Base-by-base conservation (phyloP, 1,284 basidiomycete genomes). In the Rhodotorula sp. region DNA sequence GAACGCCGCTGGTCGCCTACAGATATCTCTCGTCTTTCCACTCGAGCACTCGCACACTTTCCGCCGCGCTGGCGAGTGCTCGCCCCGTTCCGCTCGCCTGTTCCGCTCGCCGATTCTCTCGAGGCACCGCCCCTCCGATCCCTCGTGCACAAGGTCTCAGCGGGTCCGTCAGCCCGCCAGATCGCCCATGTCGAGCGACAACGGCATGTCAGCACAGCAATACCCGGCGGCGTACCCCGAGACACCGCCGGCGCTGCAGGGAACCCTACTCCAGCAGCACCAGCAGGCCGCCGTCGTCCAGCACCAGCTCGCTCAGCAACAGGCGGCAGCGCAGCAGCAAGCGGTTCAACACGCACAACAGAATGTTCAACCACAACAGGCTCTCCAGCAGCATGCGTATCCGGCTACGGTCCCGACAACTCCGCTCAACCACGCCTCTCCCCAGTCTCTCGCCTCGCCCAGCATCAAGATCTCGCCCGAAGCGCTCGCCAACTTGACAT, bases 381-480 rank as follows among this genome's bases (percentile, higher is more conserved):
- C 7, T 39, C 32, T 34, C 17, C 56, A 58, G 44, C 19, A 47
- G 19, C 56, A 58, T 30, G 29, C 49, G 39, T 58, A 66, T 29
- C 60, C 55, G 4, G 22, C 29, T 9, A 34, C 29, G 10, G n/a
- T 55, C 4, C 68, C 68, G 2, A 34, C 34, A 11, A 70, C 68
- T 1, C 68, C 68, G 1, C 61, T 27, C 48, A 66, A 34, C 29
- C 46, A 66, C 27, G 48, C 61, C 32, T 63, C 68, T 36, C 64
- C 68, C 2, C 57, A 27, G 4, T 32, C 51, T 13, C 10, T 30
- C 7, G 13, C 62, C 17, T 68, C 67, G 27, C 62, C 66, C 13
- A 39, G 30, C 15, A 29, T 70, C 58, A 70, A 70, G 36, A 63
- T 64, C 53, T 64, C 64, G 27, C 68, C 68, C 17, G 68, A 70